phyloP scores from a whole-genome alignment of 768 basidiomycete genomes.

The Pulveroboletus sp. region DNA sequence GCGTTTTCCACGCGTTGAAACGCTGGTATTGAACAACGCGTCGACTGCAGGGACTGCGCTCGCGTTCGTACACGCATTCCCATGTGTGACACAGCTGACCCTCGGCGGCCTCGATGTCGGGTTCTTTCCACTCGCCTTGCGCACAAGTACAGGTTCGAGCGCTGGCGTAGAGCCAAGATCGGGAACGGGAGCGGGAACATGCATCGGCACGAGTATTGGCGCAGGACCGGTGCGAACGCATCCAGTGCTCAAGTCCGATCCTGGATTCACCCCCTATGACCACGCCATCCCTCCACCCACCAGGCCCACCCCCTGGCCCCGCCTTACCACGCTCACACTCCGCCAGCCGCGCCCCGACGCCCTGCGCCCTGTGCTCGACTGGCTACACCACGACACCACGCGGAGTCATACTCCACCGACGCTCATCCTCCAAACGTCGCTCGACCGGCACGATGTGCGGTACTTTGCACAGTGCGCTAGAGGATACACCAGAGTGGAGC shows the following conservation, averaged over 20 bases:
- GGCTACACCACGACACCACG: constrained; percentile 15
- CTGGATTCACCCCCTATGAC: not conserved
- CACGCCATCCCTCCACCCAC: constrained; percentile 4
- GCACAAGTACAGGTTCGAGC: constrained; percentile 2
- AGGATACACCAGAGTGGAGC: constrained; percentile 14
- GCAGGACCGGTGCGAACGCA: no score
- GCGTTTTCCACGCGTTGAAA: constrained; percentile 28
- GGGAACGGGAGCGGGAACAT: not conserved
- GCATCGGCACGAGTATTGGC: not conserved
- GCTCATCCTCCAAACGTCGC: constrained; percentile 18
- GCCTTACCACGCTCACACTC: constrained; percentile 18
- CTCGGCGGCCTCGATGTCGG: constrained; percentile 28
- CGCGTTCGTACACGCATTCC: constrained; percentile 28
- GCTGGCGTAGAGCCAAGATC: not conserved
- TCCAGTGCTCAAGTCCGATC: not conserved
- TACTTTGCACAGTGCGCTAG: constrained; percentile 12
- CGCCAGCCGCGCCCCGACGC: constrained; percentile 24
- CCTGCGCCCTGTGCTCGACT: constrained; percentile 18
- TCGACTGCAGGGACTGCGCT: constrained; percentile 22
- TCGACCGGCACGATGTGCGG: constrained; percentile 15
- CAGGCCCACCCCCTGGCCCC: constrained; percentile 18
- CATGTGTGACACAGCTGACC: constrained; percentile 14
- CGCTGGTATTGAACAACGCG: constrained; percentile 24
- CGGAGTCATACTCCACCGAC: constrained; percentile 9
- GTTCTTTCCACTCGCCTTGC: constrained; percentile 18